Base-by-base conservation (phyloP, 805 yeast species). In the Jamesozyma gamospora region DNA sequence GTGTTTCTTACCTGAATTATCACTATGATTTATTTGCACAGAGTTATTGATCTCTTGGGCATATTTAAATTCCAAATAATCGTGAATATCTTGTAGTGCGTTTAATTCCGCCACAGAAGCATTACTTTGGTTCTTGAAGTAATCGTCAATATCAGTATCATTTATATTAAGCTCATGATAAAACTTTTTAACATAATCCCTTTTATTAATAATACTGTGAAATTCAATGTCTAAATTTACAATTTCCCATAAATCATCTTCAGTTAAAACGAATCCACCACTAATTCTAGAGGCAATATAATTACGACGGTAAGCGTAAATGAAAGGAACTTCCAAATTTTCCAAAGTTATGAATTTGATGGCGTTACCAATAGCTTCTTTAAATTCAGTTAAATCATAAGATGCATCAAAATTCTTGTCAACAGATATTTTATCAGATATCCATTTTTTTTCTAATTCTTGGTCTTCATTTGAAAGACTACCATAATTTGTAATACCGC, bases 301-400 rank as follows among this genome's bases (percentile, higher is more conserved):
- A 61, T 92, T 97, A 63, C 94, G 83, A 59, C 97, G 82, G 56
- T 87, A 95, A 19, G 87, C 82, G 83, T 95, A 87, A 44, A 92
- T 87, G 52, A 87, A 84, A 10, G 98, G 97, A 4, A 90, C 95
- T 58, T 92, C 98, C 47, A 82, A 71, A 42, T 79, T 71, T 36
- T 88, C 94, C 50, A 75, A 77, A 12, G 87, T 70, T 25, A 92
- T 66, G 48, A 77, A 87, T 54, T 70, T 83, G 52, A 74, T 79
- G 34, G 71, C 84, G 61, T 73, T 77, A 11, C 76, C 74, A 6
- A 92, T 83, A 1, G 95, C 80, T 29, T 68, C 72, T 41, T 69
- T 68, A 61, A 86, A 82, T 15, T 81, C 81, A 13, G 62, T 63
- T 19, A 65, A 52, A 48, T 66, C 66, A 32, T 56, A 58, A n/a